These are phyloP conservation scores for Microcos paniculata DNA, from an alignment of 345 rosid genomes.

Conservation along the genomic window DNA sequence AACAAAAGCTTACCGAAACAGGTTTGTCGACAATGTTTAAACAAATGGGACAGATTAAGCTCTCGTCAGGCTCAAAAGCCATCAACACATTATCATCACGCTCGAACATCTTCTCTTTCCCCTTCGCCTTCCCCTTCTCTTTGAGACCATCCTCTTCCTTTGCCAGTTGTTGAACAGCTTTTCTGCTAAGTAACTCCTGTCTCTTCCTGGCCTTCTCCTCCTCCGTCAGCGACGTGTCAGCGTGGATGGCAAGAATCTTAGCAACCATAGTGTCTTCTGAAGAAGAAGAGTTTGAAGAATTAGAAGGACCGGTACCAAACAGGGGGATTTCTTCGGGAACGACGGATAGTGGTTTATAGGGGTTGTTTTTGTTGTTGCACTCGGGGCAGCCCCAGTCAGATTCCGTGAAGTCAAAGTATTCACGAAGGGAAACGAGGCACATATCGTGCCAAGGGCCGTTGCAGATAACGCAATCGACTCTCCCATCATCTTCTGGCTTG, in stretches of 20 bases:
- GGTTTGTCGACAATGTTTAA: conserved; percentile 35
- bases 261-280: conserved; percentile 17
- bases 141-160: conserved; percentile 1
- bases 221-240: conserved; percentile 37
- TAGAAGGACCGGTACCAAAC: background rate
- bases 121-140: background rate
- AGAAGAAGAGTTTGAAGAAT: background rate
- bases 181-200: conserved; percentile 42
- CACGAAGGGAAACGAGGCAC: conserved; percentile 44
- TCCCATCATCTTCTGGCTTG: conserved; percentile 37
- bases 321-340: background rate
- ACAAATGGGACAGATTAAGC: conserved; percentile 36
- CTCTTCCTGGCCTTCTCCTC: conserved; percentile 42
- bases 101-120: background rate
- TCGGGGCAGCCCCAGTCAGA: conserved; percentile 63
- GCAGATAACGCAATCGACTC: conserved; percentile 48
- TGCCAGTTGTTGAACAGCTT: background rate
- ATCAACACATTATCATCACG: background rate
- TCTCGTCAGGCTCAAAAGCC: conserved; percentile 16
- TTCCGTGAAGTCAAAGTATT: conserved; percentile 33
- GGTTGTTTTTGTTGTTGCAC: conserved; percentile 27
- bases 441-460: conserved; percentile 67
- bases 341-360: background rate
- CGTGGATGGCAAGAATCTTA: conserved; percentile 41
- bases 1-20: conserved; percentile 29